phyloP scores from a whole-genome alignment of 306 rosid species.

The Gastrolobium villosum region DNA sequence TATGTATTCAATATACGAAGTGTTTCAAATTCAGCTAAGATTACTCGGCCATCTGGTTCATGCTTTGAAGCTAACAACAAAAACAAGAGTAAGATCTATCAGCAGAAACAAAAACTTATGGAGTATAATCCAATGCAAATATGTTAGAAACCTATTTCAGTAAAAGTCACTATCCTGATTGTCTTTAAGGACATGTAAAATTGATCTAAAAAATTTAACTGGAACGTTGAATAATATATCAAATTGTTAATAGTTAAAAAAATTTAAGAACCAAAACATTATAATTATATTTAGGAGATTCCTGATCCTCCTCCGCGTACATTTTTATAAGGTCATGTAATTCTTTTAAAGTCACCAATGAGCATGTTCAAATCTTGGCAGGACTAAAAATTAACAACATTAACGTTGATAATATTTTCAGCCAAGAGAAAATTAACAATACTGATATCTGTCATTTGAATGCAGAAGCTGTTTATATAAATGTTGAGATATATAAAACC shows the following conservation, averaged over 20 bases:
- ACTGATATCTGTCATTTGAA: conserved; percentile 34
- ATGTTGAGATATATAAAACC: no score
- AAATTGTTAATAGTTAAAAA: background rate
- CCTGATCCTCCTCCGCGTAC: background rate
- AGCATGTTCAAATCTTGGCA: conserved; percentile 9
- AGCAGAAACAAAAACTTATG: conserved; percentile 34
- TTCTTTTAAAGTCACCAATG: conserved; percentile 28
- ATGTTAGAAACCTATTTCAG: conserved; percentile 25
- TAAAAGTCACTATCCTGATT: background rate
- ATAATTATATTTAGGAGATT: conserved; percentile 21
- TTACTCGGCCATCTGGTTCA: conserved; percentile 94
- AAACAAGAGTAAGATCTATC: conserved; percentile 44
- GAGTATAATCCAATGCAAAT: conserved; percentile 27
- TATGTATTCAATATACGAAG: conserved; percentile 87
- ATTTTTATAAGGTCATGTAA: background rate
- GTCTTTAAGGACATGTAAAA: conserved; percentile 8
- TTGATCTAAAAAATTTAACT: conserved; percentile 31
- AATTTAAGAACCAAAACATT: conserved; percentile 8
- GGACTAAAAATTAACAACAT: background rate
- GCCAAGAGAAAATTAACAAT: background rate
- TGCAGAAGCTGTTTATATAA: conserved; percentile 25
- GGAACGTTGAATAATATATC: conserved; percentile 16
- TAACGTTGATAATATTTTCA: background rate
- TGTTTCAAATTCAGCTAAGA: conserved; percentile 88
- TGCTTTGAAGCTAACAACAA: conserved; percentile 85